Percentiles rank a stretch among this genome's conserved stretches.
phyloP scores from a whole-genome alignment of 2,329 filamentous ascomycete species.

The Knufia fluminis region DNA sequence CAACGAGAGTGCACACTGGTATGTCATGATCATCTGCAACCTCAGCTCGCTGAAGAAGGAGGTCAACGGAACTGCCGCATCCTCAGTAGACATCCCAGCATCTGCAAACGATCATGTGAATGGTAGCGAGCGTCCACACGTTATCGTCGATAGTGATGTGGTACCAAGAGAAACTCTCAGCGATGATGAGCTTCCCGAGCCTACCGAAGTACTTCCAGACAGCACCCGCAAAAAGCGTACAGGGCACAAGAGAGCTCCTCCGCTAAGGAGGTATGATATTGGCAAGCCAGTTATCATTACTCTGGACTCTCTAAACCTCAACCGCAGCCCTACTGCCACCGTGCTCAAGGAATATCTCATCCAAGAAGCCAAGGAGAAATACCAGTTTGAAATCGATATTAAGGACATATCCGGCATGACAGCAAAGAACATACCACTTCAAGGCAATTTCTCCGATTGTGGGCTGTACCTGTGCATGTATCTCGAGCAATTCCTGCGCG shows the following conservation, averaged over 20 bases:
- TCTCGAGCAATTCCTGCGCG: constrained; percentile 66
- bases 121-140: too few species aligned
- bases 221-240: constrained; percentile 24
- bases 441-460: constrained; percentile 81
- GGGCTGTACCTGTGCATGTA: constrained; percentile 82
- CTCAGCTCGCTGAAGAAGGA: constrained; percentile 55
- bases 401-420: constrained; percentile 53
- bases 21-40: constrained; percentile 90
- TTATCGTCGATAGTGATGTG: background rate
- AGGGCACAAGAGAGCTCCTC: constrained; percentile 26
- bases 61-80: too few species aligned
- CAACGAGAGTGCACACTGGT: constrained; percentile 85
- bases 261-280: constrained; percentile 35
- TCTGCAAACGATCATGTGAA: too few species aligned
- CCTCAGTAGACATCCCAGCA: too few species aligned
- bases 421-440: constrained; percentile 65
- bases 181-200: background rate
- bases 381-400: constrained; percentile 29
- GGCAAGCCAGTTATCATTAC: constrained; percentile 66
- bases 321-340: constrained; percentile 49
- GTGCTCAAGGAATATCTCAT: constrained; percentile 70
- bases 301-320: constrained; percentile 69
- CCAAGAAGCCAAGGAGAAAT: constrained; percentile 61
- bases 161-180: background rate
- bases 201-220: background rate